These are phyloP conservation scores for Pythium utonaiense DNA, from an alignment of 352 stramenopile genomes.

Conservation along the genomic window DNA sequence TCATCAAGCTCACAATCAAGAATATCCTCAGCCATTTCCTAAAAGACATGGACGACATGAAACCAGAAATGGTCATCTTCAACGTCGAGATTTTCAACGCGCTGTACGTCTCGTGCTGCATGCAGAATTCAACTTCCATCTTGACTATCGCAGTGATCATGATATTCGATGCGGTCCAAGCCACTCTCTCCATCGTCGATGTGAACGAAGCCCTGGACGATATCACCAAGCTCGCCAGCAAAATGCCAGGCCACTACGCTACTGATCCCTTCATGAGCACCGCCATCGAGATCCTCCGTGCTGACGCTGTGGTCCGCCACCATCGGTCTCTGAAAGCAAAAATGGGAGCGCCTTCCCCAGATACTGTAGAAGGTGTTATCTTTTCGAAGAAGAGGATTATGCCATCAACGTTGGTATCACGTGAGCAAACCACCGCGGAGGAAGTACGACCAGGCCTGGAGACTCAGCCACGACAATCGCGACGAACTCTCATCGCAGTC, in stretches of 20 bases:
- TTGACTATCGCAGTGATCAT: conserved; percentile 12
- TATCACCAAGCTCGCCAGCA: neutral
- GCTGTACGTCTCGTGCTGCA: conserved; percentile 23
- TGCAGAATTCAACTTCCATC: conserved; percentile 23
- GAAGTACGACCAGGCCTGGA: neutral
- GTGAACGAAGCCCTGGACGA: conserved; percentile 2
- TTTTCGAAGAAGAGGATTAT: neutral
- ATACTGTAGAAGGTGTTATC: neutral
- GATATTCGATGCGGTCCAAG: conserved; percentile 3
- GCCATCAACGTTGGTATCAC: neutral
- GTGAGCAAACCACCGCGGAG: neutral
- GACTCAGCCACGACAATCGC: neutral
- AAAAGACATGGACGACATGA: conserved; percentile 18
- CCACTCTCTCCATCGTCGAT: conserved; percentile 5
- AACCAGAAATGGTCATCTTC: conserved; percentile 26
- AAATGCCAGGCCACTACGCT: neutral
- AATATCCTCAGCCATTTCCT: conserved; percentile 29
- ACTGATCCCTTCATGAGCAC: neutral
- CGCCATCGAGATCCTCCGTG: neutral
- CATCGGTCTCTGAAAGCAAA: neutral
- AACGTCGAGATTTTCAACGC: conserved; percentile 31
- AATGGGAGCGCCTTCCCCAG: neutral
- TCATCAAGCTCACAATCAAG: conserved; percentile 38
- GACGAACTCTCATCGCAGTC: no score
- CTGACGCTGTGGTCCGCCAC: neutral